Evolutionary conservation across 805 yeast genomes (phyloP).

Genomic region (Wickerhamomyces alni): DNA sequence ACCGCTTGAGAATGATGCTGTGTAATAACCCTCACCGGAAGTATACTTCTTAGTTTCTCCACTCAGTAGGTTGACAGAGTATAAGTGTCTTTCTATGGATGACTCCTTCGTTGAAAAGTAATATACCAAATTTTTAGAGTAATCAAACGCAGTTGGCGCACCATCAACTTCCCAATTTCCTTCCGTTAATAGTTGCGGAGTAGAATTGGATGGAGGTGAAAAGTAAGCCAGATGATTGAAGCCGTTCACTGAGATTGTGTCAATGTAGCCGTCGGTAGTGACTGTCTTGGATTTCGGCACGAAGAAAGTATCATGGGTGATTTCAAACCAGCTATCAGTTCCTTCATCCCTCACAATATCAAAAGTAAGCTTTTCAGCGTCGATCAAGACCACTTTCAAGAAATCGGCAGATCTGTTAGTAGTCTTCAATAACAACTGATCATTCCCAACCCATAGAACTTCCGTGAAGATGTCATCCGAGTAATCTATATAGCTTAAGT

Average conservation of each 20-base stretch:
- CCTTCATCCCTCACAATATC: constrained; percentile 42
- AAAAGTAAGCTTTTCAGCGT: constrained; percentile 33
- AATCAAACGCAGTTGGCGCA: constrained; percentile 62
- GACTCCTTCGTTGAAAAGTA: constrained; percentile 72
- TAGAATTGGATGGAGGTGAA: constrained; percentile 55
- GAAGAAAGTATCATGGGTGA: constrained; percentile 54
- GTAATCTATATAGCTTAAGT: constrained; percentile 36
- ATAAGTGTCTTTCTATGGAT: constrained; percentile 79
- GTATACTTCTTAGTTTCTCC: constrained; percentile 28
- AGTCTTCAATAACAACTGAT: constrained; percentile 45
- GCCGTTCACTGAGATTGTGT: constrained; percentile 60
- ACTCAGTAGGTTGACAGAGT: constrained; percentile 55
- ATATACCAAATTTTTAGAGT: constrained; percentile 40
- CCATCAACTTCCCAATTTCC: constrained; percentile 92
- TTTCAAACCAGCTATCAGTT: constrained; percentile 68
- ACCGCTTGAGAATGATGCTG: constrained; percentile 75
- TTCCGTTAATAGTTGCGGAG: constrained; percentile 53
- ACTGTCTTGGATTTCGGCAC: constrained; percentile 48
- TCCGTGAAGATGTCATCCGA: constrained; percentile 50
- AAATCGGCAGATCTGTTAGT: constrained; percentile 64
- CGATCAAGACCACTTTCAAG: constrained; percentile 50
- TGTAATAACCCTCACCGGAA: constrained; percentile 55
- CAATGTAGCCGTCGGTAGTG: constrained; percentile 68
- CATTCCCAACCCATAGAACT: constrained; percentile 61
- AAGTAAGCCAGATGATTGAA: constrained; percentile 78